Conservation (phyloP, 1,139 yeast genomes). For the Geotrichum europaeum region DNA sequence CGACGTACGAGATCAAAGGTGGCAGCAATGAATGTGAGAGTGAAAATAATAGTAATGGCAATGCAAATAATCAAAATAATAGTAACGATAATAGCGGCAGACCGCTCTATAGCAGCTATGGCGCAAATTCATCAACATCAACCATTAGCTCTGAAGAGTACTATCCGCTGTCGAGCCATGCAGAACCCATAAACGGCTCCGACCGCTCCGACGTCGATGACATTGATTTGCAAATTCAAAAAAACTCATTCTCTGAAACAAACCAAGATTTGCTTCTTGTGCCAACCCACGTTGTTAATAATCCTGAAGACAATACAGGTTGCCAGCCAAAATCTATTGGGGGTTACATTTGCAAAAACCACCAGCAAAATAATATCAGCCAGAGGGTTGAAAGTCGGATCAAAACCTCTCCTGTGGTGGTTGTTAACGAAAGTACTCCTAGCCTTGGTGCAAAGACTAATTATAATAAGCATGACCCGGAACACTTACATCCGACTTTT, state of each 20-base stretch:
- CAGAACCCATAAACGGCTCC: background rate
- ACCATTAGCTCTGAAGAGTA: background rate
- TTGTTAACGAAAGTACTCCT: background rate
- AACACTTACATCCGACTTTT: slow-evolving; percentile 1
- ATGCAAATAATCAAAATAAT: background rate
- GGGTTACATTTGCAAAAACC: background rate
- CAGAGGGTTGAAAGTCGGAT: background rate
- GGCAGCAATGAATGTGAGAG: background rate
- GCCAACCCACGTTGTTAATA: background rate
- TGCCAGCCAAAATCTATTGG: background rate
- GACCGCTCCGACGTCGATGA: background rate
- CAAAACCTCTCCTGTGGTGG: too few species aligned
- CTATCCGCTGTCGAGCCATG: background rate
- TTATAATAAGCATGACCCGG: background rate
- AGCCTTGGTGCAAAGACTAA: background rate
- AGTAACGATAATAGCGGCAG: background rate
- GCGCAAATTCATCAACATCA: background rate
- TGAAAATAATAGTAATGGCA: background rate
- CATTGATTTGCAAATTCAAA: background rate
- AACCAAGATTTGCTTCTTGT: background rate
- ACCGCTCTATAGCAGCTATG: background rate
- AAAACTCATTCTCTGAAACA: background rate
- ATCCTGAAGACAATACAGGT: background rate
- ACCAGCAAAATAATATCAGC: background rate
- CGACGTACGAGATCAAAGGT: background rate